A percentile compares a stretch with the other conserved stretches of the same genome.
Evolutionary conservation across 306 rosid species (phyloP).

Genomic region (Sicyos edulis): DNA sequence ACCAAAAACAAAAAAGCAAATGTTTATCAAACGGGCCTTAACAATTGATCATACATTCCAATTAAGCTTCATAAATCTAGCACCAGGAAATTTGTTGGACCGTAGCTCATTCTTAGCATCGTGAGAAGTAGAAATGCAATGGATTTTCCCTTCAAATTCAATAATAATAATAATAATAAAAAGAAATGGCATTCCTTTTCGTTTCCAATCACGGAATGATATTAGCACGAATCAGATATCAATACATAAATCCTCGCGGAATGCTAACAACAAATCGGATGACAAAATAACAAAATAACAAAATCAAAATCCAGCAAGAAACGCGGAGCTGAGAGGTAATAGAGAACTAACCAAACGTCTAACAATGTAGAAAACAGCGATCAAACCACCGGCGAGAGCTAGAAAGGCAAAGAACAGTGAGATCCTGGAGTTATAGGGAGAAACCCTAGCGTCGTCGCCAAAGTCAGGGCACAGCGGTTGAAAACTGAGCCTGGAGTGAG

Average conservation of each 20-base stretch:
- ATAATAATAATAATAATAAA: not conserved
- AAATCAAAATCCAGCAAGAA: not conserved
- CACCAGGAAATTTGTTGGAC: not conserved
- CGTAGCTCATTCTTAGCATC: not conserved
- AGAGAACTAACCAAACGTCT: slow-evolving; percentile 47
- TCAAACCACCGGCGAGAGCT: slow-evolving; percentile 36
- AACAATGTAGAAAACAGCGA: slow-evolving; percentile 50
- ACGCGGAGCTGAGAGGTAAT: not conserved
- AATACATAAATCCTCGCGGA: not conserved
- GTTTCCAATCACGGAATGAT: not conserved
- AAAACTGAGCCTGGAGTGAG: slow-evolving; percentile 33
- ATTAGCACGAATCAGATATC: not conserved
- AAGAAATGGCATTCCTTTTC: not conserved
- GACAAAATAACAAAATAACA: too few species aligned
- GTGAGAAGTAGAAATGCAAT: not conserved
- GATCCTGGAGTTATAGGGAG: slow-evolving; percentile 61
- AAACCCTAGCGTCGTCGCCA: slow-evolving; percentile 75
- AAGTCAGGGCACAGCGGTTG: slow-evolving; percentile 44
- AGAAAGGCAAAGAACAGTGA: slow-evolving; percentile 36
- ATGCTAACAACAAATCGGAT: not conserved
- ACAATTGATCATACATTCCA: not conserved
- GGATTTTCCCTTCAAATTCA: not conserved
- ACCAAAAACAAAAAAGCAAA: too few species aligned
- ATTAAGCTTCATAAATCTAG: slow-evolving; percentile 9
- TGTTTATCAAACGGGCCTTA: not conserved